Evolutionary conservation across 306 rosid genomes (phyloP).

Genomic region (Quercus suber): DNA sequence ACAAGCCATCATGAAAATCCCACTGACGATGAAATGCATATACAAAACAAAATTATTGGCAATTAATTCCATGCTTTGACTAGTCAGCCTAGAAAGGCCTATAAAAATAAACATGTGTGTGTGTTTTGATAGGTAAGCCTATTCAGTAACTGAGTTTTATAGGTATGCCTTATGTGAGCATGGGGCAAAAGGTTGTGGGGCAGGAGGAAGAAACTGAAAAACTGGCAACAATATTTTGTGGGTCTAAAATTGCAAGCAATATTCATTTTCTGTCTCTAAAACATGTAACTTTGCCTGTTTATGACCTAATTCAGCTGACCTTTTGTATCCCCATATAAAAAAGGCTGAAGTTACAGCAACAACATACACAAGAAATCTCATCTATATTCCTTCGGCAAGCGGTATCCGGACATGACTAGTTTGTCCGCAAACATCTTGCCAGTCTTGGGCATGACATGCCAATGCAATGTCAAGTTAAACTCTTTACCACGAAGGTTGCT

Average conservation of each 20-base stretch:
- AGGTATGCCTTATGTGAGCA: neutral
- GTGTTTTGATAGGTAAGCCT: neutral
- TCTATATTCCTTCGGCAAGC: constrained; percentile 75
- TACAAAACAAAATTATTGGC: too few relatives aligned
- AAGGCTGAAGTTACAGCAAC: constrained; percentile 42
- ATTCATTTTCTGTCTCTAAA: constrained; percentile 20
- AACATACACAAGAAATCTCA: constrained; percentile 39
- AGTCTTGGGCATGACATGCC: constrained; percentile 99
- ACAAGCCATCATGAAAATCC: too few relatives aligned
- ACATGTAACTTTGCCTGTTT: constrained; percentile 16
- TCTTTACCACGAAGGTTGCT: constrained; percentile 80
- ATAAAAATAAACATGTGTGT: neutral
- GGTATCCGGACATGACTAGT: constrained; percentile 71
- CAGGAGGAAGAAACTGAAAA: constrained; percentile 2
- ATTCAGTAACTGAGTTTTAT: neutral
- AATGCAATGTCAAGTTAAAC: constrained; percentile 87
- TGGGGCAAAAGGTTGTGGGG: neutral
- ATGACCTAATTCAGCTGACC: constrained; percentile 25
- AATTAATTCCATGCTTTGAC: too few relatives aligned
- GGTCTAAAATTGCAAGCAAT: constrained; percentile 21
- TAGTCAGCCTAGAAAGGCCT: neutral
- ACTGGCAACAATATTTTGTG: constrained; percentile 4
- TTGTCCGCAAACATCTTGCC: constrained; percentile 87
- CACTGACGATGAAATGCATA: too few relatives aligned
- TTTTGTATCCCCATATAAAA: constrained; percentile 12